phyloP scores from a whole-genome alignment of 169 alveolate genomes.

The Cryptosporidium parvum region DNA sequence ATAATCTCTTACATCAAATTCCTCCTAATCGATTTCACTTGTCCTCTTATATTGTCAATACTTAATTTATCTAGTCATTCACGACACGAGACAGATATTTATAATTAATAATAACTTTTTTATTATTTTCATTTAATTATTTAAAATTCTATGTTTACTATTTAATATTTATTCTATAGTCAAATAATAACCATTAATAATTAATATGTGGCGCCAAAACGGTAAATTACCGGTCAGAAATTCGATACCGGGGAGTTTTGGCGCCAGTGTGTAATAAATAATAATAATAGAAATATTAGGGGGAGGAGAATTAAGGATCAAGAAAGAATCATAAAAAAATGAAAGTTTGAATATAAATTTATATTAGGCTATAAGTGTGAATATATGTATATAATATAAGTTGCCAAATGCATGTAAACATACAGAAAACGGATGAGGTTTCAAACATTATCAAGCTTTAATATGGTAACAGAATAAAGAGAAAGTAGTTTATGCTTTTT shows the following conservation, averaged over 20 bases:
- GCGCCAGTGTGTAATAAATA: background rate
- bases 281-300: background rate
- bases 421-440: too few species aligned
- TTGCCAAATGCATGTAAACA: background rate
- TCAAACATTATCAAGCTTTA: background rate
- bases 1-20: background rate
- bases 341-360: background rate
- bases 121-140: background rate
- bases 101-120: background rate
- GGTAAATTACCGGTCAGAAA: background rate
- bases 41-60: background rate
- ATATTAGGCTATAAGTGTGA: background rate
- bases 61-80: constrained; percentile 23
- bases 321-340: too few species aligned
- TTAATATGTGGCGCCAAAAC: background rate
- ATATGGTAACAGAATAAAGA: too few species aligned
- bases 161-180: background rate
- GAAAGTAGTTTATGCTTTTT: background rate
- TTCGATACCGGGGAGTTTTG: background rate
- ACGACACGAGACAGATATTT: constrained; percentile 56
- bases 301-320: background rate
- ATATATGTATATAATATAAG: background rate
- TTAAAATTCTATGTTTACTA: background rate
- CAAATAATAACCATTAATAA: background rate
- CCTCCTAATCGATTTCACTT: constrained; percentile 12